These are phyloP conservation scores for Umbellularia californica DNA, from an alignment of 164 flowering plant genomes.

Conservation along the genomic window DNA sequence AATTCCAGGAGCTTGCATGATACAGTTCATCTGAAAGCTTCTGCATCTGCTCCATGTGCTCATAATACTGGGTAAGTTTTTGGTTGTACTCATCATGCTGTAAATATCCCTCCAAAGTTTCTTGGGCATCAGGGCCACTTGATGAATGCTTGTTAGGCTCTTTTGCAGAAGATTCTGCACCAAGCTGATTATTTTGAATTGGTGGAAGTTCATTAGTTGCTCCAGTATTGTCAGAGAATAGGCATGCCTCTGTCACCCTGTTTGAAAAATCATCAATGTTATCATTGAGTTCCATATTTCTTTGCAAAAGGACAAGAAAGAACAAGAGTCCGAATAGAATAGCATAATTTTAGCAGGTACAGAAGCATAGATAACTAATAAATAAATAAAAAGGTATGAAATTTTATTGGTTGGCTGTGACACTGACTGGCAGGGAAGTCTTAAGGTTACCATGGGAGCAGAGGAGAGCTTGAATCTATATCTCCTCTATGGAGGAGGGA, in stretches of 20 bases:
- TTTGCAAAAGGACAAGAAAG: slow-evolving; percentile 5
- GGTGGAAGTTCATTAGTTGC: slow-evolving; percentile 17
- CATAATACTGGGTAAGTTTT: slow-evolving; percentile 55
- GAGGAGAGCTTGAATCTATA: background rate
- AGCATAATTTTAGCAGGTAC: too few species aligned
- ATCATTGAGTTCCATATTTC: slow-evolving; percentile 16
- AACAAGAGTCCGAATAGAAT: background rate
- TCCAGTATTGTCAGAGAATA: background rate
- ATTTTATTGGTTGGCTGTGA: too few species aligned
- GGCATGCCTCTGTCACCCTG: slow-evolving; percentile 1
- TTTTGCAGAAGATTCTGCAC: slow-evolving; percentile 6
- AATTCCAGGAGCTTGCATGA: slow-evolving; percentile 42
- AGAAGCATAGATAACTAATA: too few species aligned
- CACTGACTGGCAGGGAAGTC: too few species aligned
- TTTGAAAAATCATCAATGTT: slow-evolving; percentile 11
- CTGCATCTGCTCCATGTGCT: slow-evolving; percentile 67
- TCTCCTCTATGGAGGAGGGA: background rate
- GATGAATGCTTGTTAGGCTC: slow-evolving; percentile 14
- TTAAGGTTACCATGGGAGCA: too few species aligned
- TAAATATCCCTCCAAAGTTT: slow-evolving; percentile 18
- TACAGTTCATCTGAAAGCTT: slow-evolving; percentile 49
- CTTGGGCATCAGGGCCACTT: slow-evolving; percentile 16
- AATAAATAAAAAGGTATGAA: too few species aligned
- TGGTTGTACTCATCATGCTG: slow-evolving; percentile 41
- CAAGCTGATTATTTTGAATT: slow-evolving; percentile 16